Percentiles rank a stretch among this genome's conserved stretches.
Conservation (phyloP, 495 filamentous ascomycete species). For the Neurospora tetrasperma region DNA sequence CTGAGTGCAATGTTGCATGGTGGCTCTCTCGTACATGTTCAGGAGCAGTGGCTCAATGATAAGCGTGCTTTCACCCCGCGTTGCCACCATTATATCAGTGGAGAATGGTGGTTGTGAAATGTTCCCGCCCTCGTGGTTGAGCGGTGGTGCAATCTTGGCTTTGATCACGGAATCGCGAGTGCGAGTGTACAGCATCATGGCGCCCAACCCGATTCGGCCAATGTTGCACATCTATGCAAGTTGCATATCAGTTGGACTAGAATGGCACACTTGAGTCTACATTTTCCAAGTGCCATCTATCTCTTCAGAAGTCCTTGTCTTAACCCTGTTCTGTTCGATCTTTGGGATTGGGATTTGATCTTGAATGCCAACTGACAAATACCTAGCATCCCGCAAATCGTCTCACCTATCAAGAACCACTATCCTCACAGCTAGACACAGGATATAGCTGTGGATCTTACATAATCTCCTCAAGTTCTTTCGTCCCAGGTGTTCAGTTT, state of each 20-base stretch:
- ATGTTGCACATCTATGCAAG: not conserved
- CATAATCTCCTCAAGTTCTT: not conserved
- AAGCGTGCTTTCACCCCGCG: slow-evolving; percentile 4
- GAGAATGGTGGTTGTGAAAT: not conserved
- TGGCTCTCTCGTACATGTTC: not conserved
- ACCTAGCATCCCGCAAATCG: not conserved
- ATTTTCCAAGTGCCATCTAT: not conserved
- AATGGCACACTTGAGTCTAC: too few relatives aligned
- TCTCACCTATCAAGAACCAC: not conserved
- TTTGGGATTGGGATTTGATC: not conserved
- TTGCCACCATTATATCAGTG: not conserved
- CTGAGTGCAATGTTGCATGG: not conserved
- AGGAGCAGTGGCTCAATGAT: not conserved
- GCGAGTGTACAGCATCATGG: not conserved
- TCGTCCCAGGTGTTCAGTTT: not conserved
- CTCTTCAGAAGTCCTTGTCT: not conserved
- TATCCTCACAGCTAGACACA: not conserved
- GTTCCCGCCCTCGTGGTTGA: not conserved
- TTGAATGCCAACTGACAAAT: not conserved
- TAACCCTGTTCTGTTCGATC: not conserved
- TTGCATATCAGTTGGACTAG: not conserved
- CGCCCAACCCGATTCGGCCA: not conserved
- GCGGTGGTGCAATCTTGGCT: slow-evolving; percentile 3
- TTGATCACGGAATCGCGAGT: slow-evolving; percentile 1
- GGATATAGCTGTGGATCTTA: not conserved